Percentiles rank a stretch among this genome's conserved stretches.
Conservation (phyloP, 345 rosid genomes). For the Balakata baccata region DNA sequence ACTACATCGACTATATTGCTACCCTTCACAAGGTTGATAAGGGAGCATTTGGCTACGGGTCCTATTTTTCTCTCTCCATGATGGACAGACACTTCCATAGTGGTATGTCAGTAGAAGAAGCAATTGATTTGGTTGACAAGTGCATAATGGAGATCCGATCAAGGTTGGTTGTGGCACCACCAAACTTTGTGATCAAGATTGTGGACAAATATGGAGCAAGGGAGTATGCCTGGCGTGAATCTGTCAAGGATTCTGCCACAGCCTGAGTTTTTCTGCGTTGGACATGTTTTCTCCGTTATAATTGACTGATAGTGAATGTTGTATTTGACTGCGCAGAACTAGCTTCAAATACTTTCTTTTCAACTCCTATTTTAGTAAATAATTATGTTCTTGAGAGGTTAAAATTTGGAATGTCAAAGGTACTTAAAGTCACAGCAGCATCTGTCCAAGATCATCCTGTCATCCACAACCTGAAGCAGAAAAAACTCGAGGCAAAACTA, state of each 20-base stretch:
- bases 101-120: conserved; percentile 77
- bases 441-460: too few relatives aligned
- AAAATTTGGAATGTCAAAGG: too few relatives aligned
- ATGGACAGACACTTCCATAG: conserved; percentile 86
- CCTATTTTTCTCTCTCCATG: conserved; percentile 75
- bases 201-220: conserved; percentile 79
- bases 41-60: conserved; percentile 88
- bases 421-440: too few relatives aligned
- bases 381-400: neutral
- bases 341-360: neutral
- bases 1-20: conserved; percentile 83
- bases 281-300: neutral
- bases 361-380: neutral
- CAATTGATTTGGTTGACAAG: conserved; percentile 68
- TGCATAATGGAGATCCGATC: conserved; percentile 79
- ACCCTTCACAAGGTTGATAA: conserved; percentile 85
- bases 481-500: too few relatives aligned
- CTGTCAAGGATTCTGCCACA: conserved; percentile 44
- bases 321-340: conserved; percentile 1
- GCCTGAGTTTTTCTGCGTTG: neutral
- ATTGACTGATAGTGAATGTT: neutral
- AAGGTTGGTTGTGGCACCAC: conserved; percentile 84
- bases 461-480: too few relatives aligned
- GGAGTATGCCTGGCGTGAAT: conserved; percentile 67
- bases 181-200: conserved; percentile 81